Base-by-base conservation (phyloP, 164 flowering plant species). In the Chloranthus sessilifolius region DNA sequence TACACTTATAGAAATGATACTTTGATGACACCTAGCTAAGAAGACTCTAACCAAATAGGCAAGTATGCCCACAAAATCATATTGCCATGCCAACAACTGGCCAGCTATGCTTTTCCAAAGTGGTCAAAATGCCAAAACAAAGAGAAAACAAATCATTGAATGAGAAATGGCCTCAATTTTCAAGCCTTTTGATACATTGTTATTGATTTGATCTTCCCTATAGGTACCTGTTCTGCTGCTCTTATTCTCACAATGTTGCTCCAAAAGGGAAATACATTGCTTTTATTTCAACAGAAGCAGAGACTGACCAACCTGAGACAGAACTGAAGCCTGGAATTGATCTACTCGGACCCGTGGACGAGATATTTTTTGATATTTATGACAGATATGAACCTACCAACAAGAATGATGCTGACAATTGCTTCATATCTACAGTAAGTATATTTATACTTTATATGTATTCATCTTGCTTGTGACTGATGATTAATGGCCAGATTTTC, bases 151-250 rank as follows among this genome's bases (percentile, higher is more conserved):
- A 14, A 28, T 10, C 28, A 20, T 2, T 35, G 20, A 22, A 3
- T 22, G n/a, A 8, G 10, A 7, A 20, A 26, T 3, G 17, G 26
- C 33, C 27, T 8, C 24, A 14, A 8, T 21, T 8, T 45, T 47
- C 12, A 14, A 15, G 23, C 53, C 47, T 30, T 27, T 10, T 35
- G n/a, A n/a, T 11, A 37, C 14, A 33, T 6, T 22, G 12, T 21
- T n/a, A n/a, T 22, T 35, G 14, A 24, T 43, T 29, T 38, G 6
- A 45, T 26, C 4, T 27, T 41, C 19, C 31, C 25, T 56, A 28
- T 71, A 92, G 96, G 96, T 88, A 92, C 69, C 64, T 92, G 48
- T 92, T 88, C 58, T 92, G 99, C 56, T 88, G 91, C 66, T 92
- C 99, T 0, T 85, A 86, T 67, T 61, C 99, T 51, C 99, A 92